phyloP scores from a whole-genome alignment of 306 rosid species.

The Chamaecrista fasciculata region DNA sequence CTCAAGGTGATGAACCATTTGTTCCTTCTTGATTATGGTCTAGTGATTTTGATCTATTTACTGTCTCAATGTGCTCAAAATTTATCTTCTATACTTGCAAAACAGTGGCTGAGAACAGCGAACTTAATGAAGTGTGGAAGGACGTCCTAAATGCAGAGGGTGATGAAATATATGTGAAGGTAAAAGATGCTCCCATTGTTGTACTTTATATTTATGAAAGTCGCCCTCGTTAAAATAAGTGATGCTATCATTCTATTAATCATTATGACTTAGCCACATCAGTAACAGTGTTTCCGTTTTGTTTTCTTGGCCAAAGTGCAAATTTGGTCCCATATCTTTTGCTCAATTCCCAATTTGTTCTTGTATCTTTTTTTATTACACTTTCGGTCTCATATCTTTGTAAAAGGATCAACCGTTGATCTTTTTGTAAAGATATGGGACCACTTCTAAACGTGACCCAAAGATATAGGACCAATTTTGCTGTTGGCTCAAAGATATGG shows the following conservation, averaged over 20 bases:
- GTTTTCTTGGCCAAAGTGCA: no score
- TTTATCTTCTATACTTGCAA: conserved; percentile 27
- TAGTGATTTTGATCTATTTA: conserved; percentile 14
- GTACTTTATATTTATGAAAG: background rate
- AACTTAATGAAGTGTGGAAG: conserved; percentile 91
- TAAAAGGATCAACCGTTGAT: no score
- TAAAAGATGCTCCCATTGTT: conserved; percentile 35
- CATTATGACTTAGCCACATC: background rate
- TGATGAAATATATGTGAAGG: conserved; percentile 97
- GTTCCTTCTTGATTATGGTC: conserved; percentile 24
- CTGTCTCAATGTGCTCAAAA: background rate
- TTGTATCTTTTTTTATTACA: no score
- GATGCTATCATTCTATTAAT: conserved; percentile 30
- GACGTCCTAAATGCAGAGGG: conserved; percentile 89
- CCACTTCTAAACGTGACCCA: no score
- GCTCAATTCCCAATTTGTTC: no score
- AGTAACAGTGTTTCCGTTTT: background rate
- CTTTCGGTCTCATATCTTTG: no score
- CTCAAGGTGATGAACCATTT: conserved; percentile 67
- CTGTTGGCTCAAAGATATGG: no score
- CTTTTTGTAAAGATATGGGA: no score
- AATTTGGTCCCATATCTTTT: no score
- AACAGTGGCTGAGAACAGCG: conserved; percentile 82
- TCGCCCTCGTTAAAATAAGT: conserved; percentile 29
- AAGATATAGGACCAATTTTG: no score